A percentile compares a stretch with the other conserved stretches of the same genome.
These are phyloP conservation scores for Bryoglossum gracile DNA, from an alignment of 495 filamentous ascomycete species.

Conservation along the genomic window DNA sequence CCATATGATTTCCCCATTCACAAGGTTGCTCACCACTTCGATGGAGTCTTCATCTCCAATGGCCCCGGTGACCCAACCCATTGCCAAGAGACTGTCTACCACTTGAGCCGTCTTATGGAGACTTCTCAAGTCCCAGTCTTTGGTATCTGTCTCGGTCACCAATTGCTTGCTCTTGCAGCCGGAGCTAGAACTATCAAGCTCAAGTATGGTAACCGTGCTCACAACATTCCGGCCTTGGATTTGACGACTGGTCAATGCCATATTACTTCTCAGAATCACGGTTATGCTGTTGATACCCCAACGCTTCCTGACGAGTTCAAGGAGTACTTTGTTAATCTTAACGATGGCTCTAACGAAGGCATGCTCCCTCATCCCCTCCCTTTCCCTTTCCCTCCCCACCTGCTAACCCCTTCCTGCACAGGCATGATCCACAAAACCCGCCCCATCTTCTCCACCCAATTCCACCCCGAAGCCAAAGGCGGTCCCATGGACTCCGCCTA, in stretches of 20 bases:
- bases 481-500: conserved; percentile 90
- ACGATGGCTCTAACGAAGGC: conserved; percentile 91
- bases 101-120: conserved; percentile 82
- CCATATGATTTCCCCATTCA: conserved; percentile 96
- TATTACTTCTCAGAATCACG: conserved; percentile 97
- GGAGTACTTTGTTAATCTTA: conserved; percentile 96
- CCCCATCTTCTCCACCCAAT: conserved; percentile 96
- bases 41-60: conserved; percentile 97
- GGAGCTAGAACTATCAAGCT: conserved; percentile 87
- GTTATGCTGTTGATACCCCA: conserved; percentile 86
- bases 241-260: conserved; percentile 94
- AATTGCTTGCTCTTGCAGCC: conserved; percentile 74
- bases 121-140: conserved; percentile 84
- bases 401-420: conserved; percentile 38
- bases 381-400: not conserved
- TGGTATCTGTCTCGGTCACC: conserved; percentile 94
- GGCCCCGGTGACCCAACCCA: conserved; percentile 96
- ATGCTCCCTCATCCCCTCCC: no score
- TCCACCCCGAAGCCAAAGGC: conserved; percentile 96
- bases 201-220: conserved; percentile 94
- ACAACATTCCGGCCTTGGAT: conserved; percentile 96
- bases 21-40: conserved; percentile 95
- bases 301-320: conserved; percentile 83
- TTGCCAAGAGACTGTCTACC: conserved; percentile 87
- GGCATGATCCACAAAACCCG: conserved; percentile 83